phyloP scores from a whole-genome alignment of 1,284 basidiomycete genomes.

The Microbotryum saponariae region DNA sequence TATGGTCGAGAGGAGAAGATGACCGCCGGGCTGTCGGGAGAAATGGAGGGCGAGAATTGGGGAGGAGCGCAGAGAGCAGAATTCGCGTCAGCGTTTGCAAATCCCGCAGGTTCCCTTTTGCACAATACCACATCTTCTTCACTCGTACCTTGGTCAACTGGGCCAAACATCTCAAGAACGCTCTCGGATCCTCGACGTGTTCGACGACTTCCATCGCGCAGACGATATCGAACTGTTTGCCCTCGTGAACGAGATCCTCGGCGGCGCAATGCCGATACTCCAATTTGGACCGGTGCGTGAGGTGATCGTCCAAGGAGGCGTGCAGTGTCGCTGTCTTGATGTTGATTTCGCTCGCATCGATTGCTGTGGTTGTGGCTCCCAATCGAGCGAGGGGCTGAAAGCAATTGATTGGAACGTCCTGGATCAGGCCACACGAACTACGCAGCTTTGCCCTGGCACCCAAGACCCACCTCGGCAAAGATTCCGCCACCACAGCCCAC shows the following conservation, averaged over 20 bases:
- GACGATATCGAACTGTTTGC: constrained; percentile 73
- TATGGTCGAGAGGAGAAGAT: constrained; percentile 93
- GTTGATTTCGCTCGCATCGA: constrained; percentile 84
- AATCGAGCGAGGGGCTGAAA: constrained; percentile 72
- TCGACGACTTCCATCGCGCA: constrained; percentile 98
- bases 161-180: constrained; percentile 73
- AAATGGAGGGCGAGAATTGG: background rate
- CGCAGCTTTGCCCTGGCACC: background rate
- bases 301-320: constrained; percentile 59
- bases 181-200: constrained; percentile 85
- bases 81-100: background rate
- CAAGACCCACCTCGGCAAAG: constrained; percentile 66
- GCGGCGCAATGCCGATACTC: constrained; percentile 71
- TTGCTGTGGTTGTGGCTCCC: constrained; percentile 74
- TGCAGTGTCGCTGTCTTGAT: constrained; percentile 79
- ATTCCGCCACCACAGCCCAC: constrained; percentile 95
- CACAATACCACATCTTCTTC: too few species aligned
- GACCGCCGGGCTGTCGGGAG: constrained; percentile 73
- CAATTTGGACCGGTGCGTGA: constrained; percentile 37
- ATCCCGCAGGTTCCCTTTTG: too few species aligned
- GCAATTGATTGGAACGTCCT: constrained; percentile 6
- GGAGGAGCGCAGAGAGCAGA: background rate
- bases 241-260: constrained; percentile 58
- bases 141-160: constrained; percentile 68
- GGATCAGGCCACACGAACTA: background rate